Base-by-base conservation (phyloP, 306 rosid genomes). In the Quercus bicolor region DNA sequence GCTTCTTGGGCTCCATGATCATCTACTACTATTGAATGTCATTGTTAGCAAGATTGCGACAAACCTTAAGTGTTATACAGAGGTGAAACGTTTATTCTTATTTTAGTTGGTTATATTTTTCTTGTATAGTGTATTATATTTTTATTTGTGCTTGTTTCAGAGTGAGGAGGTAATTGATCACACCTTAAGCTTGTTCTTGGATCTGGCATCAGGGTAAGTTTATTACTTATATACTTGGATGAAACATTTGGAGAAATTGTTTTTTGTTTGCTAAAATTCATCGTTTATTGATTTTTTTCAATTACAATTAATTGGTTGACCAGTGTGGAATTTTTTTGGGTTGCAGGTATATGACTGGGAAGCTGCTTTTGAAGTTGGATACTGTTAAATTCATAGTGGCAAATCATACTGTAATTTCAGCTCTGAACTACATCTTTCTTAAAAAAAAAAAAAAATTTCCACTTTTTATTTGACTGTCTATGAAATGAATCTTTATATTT, bases 121-220 rank as follows among this genome's bases (percentile, higher is more conserved):
- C 51, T n/a, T 9, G 33, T 55, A 64, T 73, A 23, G 33, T 57
- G n/a, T 57, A 59, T 81, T 56, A 54, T 78, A 62, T 56, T 52
- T 59, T 74, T 78, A 33, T 73, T 68, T 34, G 75, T 84, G 71
- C 53, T 76, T 19, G 23, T 85, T 84, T 83, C 95, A 95, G 98
- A 88, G 97, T 79, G 97, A 95, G 85, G 98, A 92, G 79, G 98
- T 95, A 85, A 91, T 95, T 84, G 97, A 88, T 86, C 98, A 92
- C 89, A 91, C 98, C 56, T 87, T 95, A 84, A 88, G 92, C 88
- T 90, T 95, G 91, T 95, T 95, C 85, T 85, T 91, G 84, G 97
- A 95, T 89, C 97, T 95, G 82, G 98, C 98, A 73, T 91, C 98
- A 68, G 98, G 98, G 98, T 95, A 76, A 88, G 94, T 89, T 77